These are phyloP conservation scores for Fragaria ananassa DNA, from an alignment of 306 rosid species.

Conservation along the genomic window DNA sequence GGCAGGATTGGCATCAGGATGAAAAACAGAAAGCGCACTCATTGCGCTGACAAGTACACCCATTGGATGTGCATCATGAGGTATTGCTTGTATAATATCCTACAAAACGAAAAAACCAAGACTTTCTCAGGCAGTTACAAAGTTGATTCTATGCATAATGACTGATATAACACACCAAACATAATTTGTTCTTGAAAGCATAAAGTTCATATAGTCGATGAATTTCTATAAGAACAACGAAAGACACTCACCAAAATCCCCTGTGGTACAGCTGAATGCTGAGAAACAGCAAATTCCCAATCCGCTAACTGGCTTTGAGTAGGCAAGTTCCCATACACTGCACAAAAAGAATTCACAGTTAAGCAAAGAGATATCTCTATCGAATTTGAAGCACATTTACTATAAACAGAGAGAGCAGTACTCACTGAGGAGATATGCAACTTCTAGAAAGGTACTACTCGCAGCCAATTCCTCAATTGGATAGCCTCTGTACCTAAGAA, in stretches of 20 bases:
- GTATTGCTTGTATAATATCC: constrained; percentile 87
- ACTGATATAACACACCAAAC: background rate
- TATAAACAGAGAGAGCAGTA: background rate
- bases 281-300: constrained; percentile 83
- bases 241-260: constrained; percentile 67
- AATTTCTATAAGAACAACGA: background rate
- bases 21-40: constrained; percentile 82
- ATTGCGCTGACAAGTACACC: constrained; percentile 83
- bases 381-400: too few species aligned
- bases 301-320: constrained; percentile 61
- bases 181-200: background rate
- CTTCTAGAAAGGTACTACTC: constrained; percentile 72
- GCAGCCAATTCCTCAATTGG: constrained; percentile 92
- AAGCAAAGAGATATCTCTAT: background rate
- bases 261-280: constrained; percentile 89
- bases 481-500: constrained; percentile 83
- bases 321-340: constrained; percentile 93
- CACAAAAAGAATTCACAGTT: background rate
- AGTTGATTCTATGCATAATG: background rate
- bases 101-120: constrained; percentile 30
- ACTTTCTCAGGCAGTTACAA: background rate
- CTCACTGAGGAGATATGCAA: constrained; percentile 80
- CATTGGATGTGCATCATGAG: constrained; percentile 98
- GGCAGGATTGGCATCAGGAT: constrained; percentile 93
- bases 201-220: background rate